Evolutionary conservation across 352 stramenopile genomes (phyloP).

Genomic region (Phytopythium litorale): DNA sequence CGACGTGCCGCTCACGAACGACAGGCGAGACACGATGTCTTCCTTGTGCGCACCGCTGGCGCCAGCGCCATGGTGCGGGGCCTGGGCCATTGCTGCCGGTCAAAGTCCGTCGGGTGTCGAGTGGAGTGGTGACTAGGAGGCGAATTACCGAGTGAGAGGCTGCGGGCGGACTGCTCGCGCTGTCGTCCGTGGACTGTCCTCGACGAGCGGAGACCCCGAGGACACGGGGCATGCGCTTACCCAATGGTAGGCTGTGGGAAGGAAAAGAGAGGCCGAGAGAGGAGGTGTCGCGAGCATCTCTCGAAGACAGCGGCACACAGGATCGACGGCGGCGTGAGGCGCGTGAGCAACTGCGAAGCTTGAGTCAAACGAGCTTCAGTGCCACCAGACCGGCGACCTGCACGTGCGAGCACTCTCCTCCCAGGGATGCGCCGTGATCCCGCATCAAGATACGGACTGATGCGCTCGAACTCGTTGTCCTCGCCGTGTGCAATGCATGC

Average conservation of each 20-base stretch:
- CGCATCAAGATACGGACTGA: neutral
- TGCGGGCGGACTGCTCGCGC: too few relatives aligned
- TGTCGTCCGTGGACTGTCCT: too few relatives aligned
- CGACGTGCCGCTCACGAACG: conserved; percentile 16
- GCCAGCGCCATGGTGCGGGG: neutral
- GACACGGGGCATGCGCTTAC: too few relatives aligned
- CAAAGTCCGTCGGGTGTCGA: neutral
- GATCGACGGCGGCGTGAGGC: neutral
- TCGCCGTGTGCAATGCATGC: too few relatives aligned
- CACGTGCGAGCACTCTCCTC: neutral
- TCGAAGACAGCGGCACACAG: neutral
- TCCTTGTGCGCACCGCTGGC: neutral
- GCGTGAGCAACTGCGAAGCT: neutral
- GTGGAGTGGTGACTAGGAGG: neutral
- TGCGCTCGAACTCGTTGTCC: neutral
- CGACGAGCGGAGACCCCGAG: too few relatives aligned
- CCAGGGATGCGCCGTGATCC: neutral
- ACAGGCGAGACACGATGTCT: conserved; percentile 18
- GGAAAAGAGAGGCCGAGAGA: too few relatives aligned
- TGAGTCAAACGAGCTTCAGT: neutral
- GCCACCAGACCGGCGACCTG: too few relatives aligned
- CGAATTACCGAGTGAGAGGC: conserved; percentile 1
- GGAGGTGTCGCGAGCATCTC: neutral
- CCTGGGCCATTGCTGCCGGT: neutral
- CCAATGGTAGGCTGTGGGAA: too few relatives aligned